Conservation (phyloP, 2,329 filamentous ascomycete genomes). For the Neonectria coccinea region DNA sequence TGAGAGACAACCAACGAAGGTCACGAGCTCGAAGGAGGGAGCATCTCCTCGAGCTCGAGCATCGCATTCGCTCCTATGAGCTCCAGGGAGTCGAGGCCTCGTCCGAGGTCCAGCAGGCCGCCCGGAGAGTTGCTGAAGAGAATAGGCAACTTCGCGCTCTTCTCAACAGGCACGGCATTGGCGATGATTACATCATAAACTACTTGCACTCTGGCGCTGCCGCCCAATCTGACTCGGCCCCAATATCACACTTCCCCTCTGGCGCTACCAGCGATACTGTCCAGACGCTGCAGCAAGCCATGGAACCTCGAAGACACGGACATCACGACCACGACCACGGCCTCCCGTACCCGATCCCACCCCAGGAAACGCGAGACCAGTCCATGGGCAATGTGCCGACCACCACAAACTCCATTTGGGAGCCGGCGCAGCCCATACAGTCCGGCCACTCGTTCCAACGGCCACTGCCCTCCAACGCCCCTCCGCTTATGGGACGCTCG, state of each 20-base stretch:
- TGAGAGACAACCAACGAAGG: conserved; percentile 81
- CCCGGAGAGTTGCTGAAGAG: conserved; percentile 75
- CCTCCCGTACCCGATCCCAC: conserved; percentile 45
- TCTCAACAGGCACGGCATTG: conserved; percentile 67
- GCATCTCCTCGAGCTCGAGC: conserved; percentile 77
- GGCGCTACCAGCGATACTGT: conserved; percentile 44
- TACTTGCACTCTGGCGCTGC: conserved; percentile 48
- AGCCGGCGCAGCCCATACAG: conserved; percentile 44
- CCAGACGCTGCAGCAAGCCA: conserved; percentile 53
- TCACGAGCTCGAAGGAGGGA: conserved; percentile 81
- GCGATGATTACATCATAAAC: conserved; percentile 64
- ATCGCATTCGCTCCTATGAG: conserved; percentile 70
- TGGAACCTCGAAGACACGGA: conserved; percentile 52
- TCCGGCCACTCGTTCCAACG: conserved; percentile 43
- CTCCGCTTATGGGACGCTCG: conserved; percentile 37
- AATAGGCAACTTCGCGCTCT: conserved; percentile 73
- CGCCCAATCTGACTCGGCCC: conserved; percentile 36
- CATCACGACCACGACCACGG: conserved; percentile 47
- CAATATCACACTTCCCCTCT: conserved; percentile 36
- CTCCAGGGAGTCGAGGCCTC: conserved; percentile 75
- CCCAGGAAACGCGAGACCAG: conserved; percentile 49
- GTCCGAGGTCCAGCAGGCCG: conserved; percentile 77
- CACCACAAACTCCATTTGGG: conserved; percentile 50
- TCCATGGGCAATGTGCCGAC: conserved; percentile 51
- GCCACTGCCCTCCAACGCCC: conserved; percentile 35